Evolutionary conservation across 768 basidiomycete species (phyloP).

Genomic region (Lentinula aciculospora): DNA sequence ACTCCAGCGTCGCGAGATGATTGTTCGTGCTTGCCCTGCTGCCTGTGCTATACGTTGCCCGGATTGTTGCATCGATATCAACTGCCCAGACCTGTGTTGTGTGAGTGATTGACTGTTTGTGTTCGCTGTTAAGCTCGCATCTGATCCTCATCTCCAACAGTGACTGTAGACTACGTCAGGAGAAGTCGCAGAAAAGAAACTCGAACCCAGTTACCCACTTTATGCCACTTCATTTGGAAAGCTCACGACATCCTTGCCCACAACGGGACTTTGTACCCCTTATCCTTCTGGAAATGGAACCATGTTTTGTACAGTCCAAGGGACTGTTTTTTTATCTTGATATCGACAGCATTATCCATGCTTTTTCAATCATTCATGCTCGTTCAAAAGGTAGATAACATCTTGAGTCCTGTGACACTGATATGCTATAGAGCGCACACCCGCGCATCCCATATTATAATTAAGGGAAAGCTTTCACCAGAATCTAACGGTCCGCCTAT

Average conservation of each 20-base stretch:
- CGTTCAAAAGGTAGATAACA: too few relatives aligned
- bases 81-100: neutral
- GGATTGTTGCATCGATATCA: neutral
- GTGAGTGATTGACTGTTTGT: neutral
- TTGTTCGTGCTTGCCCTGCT: neutral
- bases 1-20: neutral
- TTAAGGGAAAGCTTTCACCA: neutral
- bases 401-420: too few relatives aligned
- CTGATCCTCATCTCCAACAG: neutral
- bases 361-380: too few relatives aligned
- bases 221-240: too few relatives aligned
- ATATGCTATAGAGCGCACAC: too few relatives aligned
- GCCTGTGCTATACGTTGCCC: conserved; percentile 1
- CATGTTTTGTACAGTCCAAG: too few relatives aligned
- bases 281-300: too few relatives aligned
- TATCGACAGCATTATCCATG: too few relatives aligned
- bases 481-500: neutral
- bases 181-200: neutral
- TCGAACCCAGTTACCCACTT: too few relatives aligned
- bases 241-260: too few relatives aligned
- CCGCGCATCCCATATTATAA: neutral
- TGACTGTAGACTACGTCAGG: neutral
- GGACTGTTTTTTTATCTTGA: too few relatives aligned
- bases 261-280: too few relatives aligned
- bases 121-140: neutral